Conservation (phyloP, 1,139 yeast species). For the Geotrichum reessii region DNA sequence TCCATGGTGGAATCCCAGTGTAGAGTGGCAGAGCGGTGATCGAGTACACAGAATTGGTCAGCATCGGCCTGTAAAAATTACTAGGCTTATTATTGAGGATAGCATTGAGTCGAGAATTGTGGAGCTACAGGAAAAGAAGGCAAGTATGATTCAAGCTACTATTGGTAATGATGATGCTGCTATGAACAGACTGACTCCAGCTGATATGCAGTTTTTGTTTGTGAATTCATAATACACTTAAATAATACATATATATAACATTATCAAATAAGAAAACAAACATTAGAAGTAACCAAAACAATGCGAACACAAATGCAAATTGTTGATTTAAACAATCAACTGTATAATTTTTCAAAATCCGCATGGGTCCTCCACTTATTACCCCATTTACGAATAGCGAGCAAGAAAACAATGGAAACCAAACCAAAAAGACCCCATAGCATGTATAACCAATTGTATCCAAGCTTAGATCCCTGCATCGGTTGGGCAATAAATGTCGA, state of each 20-base stretch:
- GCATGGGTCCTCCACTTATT: conserved; percentile 58
- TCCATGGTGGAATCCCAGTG: conserved; percentile 99
- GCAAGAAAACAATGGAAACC: conserved; percentile 42
- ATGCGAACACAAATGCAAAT: background rate
- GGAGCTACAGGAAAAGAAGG: conserved; percentile 93
- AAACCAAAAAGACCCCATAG: conserved; percentile 48
- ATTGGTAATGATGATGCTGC: conserved; percentile 90
- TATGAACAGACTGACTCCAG: conserved; percentile 78
- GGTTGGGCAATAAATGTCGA: conserved; percentile 77
- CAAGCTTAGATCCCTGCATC: conserved; percentile 46
- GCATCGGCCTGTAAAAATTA: conserved; percentile 87
- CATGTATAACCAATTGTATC: conserved; percentile 64
- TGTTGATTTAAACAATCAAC: background rate
- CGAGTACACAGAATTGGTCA: conserved; percentile 98
- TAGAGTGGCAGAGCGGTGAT: conserved; percentile 97
- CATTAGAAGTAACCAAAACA: background rate
- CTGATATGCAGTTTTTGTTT: conserved; percentile 88
- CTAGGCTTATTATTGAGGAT: conserved; percentile 89
- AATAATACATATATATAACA: background rate
- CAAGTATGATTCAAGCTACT: conserved; percentile 95
- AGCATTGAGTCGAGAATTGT: conserved; percentile 94
- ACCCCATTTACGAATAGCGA: conserved; percentile 54
- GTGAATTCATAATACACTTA: conserved; percentile 5
- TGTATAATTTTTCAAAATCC: conserved; percentile 45
- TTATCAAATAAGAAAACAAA: no score